Conservation (phyloP, 1,284 basidiomycete species). For the Leccinum pachyderme region DNA sequence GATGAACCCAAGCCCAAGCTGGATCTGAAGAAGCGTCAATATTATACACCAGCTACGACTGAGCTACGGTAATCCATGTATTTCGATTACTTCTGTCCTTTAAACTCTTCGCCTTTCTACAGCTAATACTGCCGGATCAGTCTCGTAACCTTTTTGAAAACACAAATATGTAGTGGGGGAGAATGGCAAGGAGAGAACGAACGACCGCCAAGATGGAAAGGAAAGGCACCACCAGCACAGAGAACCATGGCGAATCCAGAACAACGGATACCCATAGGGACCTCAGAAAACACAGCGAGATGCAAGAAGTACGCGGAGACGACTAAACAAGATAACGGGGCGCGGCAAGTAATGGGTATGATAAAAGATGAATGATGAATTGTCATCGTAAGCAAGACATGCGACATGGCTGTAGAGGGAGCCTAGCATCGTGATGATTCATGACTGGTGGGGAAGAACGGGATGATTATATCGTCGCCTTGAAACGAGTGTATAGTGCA, state of each 20-base stretch:
- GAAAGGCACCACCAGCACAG: constrained; percentile 14
- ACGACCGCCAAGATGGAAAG: constrained; percentile 5
- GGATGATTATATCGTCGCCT: constrained; percentile 30
- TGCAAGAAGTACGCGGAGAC: constrained; percentile 23
- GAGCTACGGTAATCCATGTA: constrained; percentile 27
- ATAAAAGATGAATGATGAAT: constrained; percentile 25
- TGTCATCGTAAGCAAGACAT: constrained; percentile 33
- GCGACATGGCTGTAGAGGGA: constrained; percentile 11
- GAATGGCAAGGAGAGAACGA: constrained; percentile 7
- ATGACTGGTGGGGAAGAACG: constrained; percentile 16
- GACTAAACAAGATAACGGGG: constrained; percentile 34
- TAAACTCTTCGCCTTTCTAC: constrained; percentile 25
- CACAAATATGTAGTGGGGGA: constrained; percentile 22
- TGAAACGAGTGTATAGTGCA: constrained; percentile 21
- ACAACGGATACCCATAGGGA: constrained; percentile 20
- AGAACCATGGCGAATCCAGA: constrained; percentile 20
- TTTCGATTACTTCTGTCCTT: constrained; percentile 34
- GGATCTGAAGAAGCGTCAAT: constrained; percentile 15
- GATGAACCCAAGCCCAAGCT: not conserved
- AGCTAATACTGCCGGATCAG: constrained; percentile 30
- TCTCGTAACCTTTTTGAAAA: constrained; percentile 23
- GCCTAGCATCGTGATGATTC: constrained; percentile 23
- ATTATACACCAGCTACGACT: constrained; percentile 30
- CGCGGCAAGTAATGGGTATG: constrained; percentile 33
- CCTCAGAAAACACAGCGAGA: constrained; percentile 26